Conservation (phyloP, 306 rosid species). For the Trifolium dubium region DNA sequence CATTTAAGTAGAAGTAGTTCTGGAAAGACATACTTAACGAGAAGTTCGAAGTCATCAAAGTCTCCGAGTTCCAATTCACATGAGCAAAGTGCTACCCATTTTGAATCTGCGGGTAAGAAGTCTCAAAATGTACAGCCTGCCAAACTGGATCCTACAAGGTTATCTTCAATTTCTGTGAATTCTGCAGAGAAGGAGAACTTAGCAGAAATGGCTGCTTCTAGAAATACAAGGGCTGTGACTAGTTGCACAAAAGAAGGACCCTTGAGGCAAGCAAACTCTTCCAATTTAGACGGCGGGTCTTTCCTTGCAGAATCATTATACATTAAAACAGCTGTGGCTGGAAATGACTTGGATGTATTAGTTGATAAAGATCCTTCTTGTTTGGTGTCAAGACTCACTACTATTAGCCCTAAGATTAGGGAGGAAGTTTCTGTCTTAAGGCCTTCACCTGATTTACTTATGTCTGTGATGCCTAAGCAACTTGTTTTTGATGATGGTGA, state of each 20-base stretch:
- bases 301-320: slow-evolving; percentile 38
- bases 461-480: slow-evolving; percentile 59
- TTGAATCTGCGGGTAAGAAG: slow-evolving; percentile 33
- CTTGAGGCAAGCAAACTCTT: slow-evolving; percentile 40
- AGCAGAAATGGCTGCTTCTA: slow-evolving; percentile 43
- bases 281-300: slow-evolving; percentile 42
- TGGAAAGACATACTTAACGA: slow-evolving; percentile 30
- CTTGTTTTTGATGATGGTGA: slow-evolving; percentile 60
- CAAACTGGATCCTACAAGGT: slow-evolving; percentile 42
- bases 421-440: slow-evolving; percentile 45
- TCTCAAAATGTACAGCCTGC: slow-evolving; percentile 38
- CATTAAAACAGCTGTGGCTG: slow-evolving; percentile 31
- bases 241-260: slow-evolving; percentile 39
- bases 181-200: slow-evolving; percentile 46
- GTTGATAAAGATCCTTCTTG: slow-evolving; percentile 41
- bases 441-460: slow-evolving; percentile 48
- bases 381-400: slow-evolving; percentile 39
- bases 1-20: slow-evolving; percentile 33
- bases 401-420: slow-evolving; percentile 44
- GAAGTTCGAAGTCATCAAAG: slow-evolving; percentile 34
- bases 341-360: slow-evolving; percentile 36
- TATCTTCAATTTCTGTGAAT: slow-evolving; percentile 36
- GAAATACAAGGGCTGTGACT: slow-evolving; percentile 43
- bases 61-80: slow-evolving; percentile 29
- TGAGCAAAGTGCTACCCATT: slow-evolving; percentile 25